Evolutionary conservation across 2,329 filamentous ascomycete genomes (phyloP), one percentile per base, ranked within the genome.

Genomic region (Phialocephala subalpina): DNA sequence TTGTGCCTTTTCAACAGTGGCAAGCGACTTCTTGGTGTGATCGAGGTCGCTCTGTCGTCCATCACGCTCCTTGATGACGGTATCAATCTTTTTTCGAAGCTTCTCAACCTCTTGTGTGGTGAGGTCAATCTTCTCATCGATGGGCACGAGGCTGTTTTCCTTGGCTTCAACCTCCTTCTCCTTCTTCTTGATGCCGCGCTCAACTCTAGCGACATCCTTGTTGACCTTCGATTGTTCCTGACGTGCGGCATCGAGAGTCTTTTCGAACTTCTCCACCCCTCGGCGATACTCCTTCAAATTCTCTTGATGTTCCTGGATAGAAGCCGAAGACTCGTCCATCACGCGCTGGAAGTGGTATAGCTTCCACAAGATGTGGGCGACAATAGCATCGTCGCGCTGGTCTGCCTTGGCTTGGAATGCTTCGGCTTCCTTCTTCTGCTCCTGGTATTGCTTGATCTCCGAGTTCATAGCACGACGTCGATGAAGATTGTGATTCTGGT

Each of bases 371-470:
- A 97, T 94, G 71, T 98, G 95, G 0, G 92, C 94, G 63, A 98
- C 92, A 64, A 97, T 92, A 8, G 95, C 96, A 62, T 93, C 87
- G 77, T 99, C 95, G 58, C 93, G 90, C 78, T 98, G 93, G 62
- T 96, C 92, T 1, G 92, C 92, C 79, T 97, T 98, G 70, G 88
- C 90, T 76, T 97, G 92, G 76, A 95, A 99, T 73, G 91, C 95
- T 71, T 99, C 96, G 5, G 95, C 95, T 76, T 98, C 96, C 72
- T 90, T 90, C 81, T 98, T 98, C 79, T 98, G 95, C 77, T 98
- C 94, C 75, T 97, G 92, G 75, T 97, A 99, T 74, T 97, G 94
- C 77, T 96, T 97, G 78, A 99, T 97, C 80, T 99, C 96, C 2
- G 94, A 95, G 78, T 98, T 98, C 81, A 99, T 97, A 57, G 92